Conservation (phyloP, 768 basidiomycete genomes). For the Cystobasidium ongulense region DNA sequence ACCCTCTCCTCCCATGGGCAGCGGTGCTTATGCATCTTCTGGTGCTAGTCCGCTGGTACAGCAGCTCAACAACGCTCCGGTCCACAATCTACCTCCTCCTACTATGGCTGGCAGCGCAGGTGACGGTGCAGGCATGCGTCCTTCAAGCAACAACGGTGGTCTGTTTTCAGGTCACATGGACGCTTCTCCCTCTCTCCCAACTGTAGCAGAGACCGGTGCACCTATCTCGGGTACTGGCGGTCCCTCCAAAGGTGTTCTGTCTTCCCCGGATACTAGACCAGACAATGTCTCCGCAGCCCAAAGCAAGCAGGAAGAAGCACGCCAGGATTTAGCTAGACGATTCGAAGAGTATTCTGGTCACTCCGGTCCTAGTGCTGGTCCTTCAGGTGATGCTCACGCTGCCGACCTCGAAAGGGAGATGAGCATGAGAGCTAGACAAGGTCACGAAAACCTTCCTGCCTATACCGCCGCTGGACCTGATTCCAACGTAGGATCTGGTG, state of each 20-base stretch:
- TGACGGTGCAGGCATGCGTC: conserved; percentile 7
- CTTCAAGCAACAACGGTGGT: background rate
- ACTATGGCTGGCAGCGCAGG: background rate
- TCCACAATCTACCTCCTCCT: background rate
- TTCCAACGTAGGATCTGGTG: background rate
- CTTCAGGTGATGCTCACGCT: background rate
- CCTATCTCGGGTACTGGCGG: conserved; percentile 42
- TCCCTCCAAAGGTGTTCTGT: conserved; percentile 41
- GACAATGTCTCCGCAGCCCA: background rate
- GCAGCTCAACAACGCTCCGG: conserved; percentile 24
- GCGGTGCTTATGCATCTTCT: background rate
- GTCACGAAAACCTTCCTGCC: conserved; percentile 11
- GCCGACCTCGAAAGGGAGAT: conserved; percentile 24
- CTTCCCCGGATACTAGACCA: background rate
- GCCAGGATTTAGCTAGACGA: conserved; percentile 6
- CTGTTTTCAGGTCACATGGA: conserved; percentile 35
- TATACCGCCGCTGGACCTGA: background rate
- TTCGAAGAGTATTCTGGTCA: conserved; percentile 14
- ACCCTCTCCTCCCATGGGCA: background rate
- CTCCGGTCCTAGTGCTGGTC: background rate
- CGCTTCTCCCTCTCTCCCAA: conserved; percentile 39
- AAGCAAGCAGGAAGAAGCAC: conserved; percentile 31
- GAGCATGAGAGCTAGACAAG: background rate
- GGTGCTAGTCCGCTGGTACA: background rate
- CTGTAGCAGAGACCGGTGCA: conserved; percentile 43